Base-by-base conservation (phyloP, 176 grass and related monocot species). In the Saccharum spontaneum region DNA sequence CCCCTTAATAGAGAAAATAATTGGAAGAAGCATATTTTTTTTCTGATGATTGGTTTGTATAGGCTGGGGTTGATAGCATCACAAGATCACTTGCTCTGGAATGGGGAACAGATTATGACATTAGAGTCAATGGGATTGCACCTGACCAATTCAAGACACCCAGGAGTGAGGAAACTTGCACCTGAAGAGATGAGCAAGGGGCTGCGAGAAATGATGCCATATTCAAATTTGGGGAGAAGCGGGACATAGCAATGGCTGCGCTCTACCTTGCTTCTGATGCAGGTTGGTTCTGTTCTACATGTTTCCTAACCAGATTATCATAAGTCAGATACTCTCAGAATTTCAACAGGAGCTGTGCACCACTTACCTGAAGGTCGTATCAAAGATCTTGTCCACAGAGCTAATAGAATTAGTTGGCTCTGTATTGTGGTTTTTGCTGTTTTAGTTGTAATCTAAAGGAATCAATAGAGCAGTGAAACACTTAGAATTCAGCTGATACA, bases 51-150 rank as follows among this genome's bases (percentile, higher is more conserved):
- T 36, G 18, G 33, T 78, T 84, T 83, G 4, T 74, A 22, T 78
- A 98, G 96, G 91, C 96, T 76, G 93, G 89, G 24, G 93, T 98
- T 86, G 96, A 98, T 82, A 98, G 96, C 89, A 87, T 98, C 22
- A 98, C 96, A 86, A 91, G 96, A 86, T 91, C 87, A n/a, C 82
- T 98, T 48, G 96, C 96, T 62, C 81, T 98, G n/a, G 96, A 98
- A 79, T 98, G 96, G 96, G 96, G 96, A 75, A 95, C 96, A 36
- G 96, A 98, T 89, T 98, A 98, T 86, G 80, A 93, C 38, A 98
- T 98, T 57, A 91, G 96, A 82, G 96, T 98, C 78, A 98, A 98
- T 6, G 93, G 91, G 39, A 95, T 98, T 75, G 96, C 96, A 22
- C 96, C 96, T 22, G 96, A 46, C 91, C 93, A 67, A 98, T 98